A percentile compares a stretch with the other conserved stretches of the same genome.
Conservation (phyloP, 345 rosid species). For the Melastoma malabathricum region DNA sequence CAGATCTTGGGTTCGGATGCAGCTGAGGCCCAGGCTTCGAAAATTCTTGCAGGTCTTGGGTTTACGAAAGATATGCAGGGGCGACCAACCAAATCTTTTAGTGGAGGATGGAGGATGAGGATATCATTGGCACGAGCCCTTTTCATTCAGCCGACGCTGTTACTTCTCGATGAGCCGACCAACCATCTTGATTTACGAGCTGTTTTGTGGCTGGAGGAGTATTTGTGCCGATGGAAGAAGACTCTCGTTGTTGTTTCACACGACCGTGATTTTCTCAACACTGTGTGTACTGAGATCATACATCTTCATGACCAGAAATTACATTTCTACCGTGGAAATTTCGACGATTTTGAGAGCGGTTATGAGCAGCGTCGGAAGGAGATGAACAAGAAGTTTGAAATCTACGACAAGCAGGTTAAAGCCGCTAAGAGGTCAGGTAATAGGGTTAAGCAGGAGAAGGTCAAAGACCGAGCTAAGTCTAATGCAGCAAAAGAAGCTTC, state of each 20-base stretch:
- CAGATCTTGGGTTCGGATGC: slow-evolving; percentile 89
- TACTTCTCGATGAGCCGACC: slow-evolving; percentile 89
- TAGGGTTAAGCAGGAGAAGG: slow-evolving; percentile 76
- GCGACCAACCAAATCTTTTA: slow-evolving; percentile 66
- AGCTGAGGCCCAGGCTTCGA: slow-evolving; percentile 89
- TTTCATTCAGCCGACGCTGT: slow-evolving; percentile 83
- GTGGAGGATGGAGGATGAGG: slow-evolving; percentile 99
- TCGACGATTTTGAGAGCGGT: slow-evolving; percentile 69
- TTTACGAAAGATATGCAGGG: slow-evolving; percentile 85
- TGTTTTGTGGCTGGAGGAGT: slow-evolving; percentile 92
- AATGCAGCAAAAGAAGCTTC: slow-evolving; percentile 65
- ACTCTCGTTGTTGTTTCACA: slow-evolving; percentile 92
- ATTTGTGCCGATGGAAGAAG: slow-evolving; percentile 82
- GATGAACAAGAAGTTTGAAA: slow-evolving; percentile 71
- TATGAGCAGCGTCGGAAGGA: slow-evolving; percentile 91
- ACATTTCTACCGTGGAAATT: slow-evolving; percentile 76
- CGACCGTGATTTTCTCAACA: slow-evolving; percentile 78
- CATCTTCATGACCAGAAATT: slow-evolving; percentile 86
- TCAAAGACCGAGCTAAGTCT: slow-evolving; percentile 68
- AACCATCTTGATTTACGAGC: slow-evolving; percentile 96
- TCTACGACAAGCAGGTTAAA: slow-evolving; percentile 61
- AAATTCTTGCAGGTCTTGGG: slow-evolving; percentile 93
- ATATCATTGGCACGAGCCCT: slow-evolving; percentile 92
- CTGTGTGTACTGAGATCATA: slow-evolving; percentile 77
- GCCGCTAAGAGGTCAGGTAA: slow-evolving; percentile 82